phyloP scores from a whole-genome alignment of 2,329 filamentous ascomycete species.

The Fusarium udum region DNA sequence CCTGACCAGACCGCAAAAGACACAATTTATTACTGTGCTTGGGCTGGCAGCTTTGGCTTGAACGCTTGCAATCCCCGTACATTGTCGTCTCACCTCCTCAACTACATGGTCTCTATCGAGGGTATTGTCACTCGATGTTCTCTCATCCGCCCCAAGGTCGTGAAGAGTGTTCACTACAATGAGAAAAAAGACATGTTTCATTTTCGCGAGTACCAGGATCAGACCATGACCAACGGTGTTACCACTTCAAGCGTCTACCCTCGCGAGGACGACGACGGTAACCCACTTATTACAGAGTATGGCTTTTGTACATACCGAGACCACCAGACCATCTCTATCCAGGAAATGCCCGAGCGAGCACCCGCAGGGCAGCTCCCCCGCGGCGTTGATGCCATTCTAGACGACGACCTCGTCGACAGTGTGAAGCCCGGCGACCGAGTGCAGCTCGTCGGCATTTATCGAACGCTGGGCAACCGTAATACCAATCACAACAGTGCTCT shows the following conservation, averaged over 20 bases:
- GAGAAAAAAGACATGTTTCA: conserved; percentile 87
- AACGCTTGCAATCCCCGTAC: conserved; percentile 95
- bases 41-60: conserved; percentile 93
- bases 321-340: conserved; percentile 97
- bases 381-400: conserved; percentile 94
- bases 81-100: conserved; percentile 86
- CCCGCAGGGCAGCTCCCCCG: conserved; percentile 94
- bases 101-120: conserved; percentile 96
- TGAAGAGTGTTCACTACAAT: conserved; percentile 97
- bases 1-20: conserved; percentile 81
- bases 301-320: conserved; percentile 95
- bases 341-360: conserved; percentile 98
- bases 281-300: conserved; percentile 93
- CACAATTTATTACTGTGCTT: conserved; percentile 95
- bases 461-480: conserved; percentile 94
- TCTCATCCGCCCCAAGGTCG: conserved; percentile 93
- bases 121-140: conserved; percentile 98
- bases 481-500: conserved; percentile 89
- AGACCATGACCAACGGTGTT: conserved; percentile 94
- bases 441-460: conserved; percentile 95
- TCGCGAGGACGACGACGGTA: conserved; percentile 91
- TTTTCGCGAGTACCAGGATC: conserved; percentile 90
- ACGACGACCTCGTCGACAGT: conserved; percentile 94
- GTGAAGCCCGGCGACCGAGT: conserved; percentile 97
- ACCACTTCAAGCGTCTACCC: conserved; percentile 94